These are phyloP conservation scores for Sordaria brevicollis DNA, from an alignment of 495 filamentous ascomycete species.

Conservation along the genomic window DNA sequence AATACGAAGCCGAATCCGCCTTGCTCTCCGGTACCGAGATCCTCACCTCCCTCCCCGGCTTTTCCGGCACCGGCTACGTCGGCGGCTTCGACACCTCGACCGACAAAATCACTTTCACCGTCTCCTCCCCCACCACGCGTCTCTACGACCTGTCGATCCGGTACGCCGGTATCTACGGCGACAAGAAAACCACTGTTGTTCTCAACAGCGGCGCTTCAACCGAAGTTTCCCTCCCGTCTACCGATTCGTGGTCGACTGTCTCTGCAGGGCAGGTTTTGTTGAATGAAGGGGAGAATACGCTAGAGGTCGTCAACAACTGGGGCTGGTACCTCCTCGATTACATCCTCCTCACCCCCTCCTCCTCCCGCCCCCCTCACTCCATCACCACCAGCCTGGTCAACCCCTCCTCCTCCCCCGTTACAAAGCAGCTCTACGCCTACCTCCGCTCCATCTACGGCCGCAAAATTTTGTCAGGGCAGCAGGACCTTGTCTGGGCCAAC, in stretches of 20 bases:
- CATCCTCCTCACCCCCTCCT: conserved; percentile 26
- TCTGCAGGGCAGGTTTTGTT: conserved; percentile 32
- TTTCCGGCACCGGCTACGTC: conserved; percentile 32
- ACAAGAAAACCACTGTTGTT: conserved; percentile 29
- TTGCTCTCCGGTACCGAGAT: conserved; percentile 24
- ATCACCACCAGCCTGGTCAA: conserved; percentile 24
- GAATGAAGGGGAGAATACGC: conserved; percentile 30
- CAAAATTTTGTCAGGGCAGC: conserved; percentile 38
- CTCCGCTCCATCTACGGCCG: conserved; percentile 34
- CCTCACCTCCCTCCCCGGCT: conserved; percentile 23
- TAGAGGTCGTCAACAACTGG: conserved; percentile 37
- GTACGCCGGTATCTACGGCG: conserved; percentile 31
- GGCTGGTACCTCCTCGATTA: conserved; percentile 38
- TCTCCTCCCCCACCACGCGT: conserved; percentile 15
- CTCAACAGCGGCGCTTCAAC: conserved; percentile 30
- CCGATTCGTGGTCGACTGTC: conserved; percentile 17
- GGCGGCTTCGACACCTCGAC: conserved; percentile 25
- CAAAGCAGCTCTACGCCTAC: conserved; percentile 23
- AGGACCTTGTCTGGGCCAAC: conserved; percentile 26
- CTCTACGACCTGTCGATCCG: conserved; percentile 33
- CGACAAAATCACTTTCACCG: conserved; percentile 31
- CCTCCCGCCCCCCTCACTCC: conserved; percentile 25
- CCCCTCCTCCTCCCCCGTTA: conserved; percentile 11
- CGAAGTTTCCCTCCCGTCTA: conserved; percentile 27
- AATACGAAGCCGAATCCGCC: conserved; percentile 32